phyloP scores from a whole-genome alignment of 768 basidiomycete genomes.

The Kwoniella europaea region DNA sequence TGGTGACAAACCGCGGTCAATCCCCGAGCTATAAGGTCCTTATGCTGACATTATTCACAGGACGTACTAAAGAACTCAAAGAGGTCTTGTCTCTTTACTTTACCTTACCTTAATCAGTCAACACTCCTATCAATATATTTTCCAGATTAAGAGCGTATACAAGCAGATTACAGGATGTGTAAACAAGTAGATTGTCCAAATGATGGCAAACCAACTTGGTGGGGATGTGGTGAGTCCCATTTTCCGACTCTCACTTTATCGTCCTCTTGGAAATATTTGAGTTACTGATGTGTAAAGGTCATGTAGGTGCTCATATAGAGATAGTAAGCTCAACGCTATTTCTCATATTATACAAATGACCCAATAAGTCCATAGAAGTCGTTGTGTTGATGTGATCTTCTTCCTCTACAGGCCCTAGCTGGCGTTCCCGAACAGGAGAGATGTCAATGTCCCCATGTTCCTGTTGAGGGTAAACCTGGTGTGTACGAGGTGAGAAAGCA shows the following conservation, averaged over 20 bases:
- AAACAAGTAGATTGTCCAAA: slow-evolving; percentile 55
- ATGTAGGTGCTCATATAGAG: slow-evolving; percentile 51
- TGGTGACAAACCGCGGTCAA: no score
- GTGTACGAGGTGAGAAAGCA: slow-evolving; percentile 46
- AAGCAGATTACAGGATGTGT: slow-evolving; percentile 45
- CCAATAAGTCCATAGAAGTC: background rate
- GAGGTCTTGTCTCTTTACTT: no score
- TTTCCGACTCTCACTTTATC: background rate
- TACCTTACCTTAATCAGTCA: no score
- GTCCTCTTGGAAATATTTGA: background rate
- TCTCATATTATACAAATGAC: background rate
- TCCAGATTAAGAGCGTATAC: background rate
- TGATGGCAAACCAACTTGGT: slow-evolving; percentile 56
- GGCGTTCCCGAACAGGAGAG: slow-evolving; percentile 48
- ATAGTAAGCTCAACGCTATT: slow-evolving; percentile 25
- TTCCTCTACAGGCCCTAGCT: slow-evolving; percentile 45
- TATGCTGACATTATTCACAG: no score
- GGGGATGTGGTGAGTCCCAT: slow-evolving; percentile 55
- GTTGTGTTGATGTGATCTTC: background rate
- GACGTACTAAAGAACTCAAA: no score
- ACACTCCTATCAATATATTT: background rate
- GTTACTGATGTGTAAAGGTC: background rate
- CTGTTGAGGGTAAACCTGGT: slow-evolving; percentile 41
- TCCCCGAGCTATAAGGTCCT: no score
- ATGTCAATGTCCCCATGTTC: slow-evolving; percentile 54